Evolutionary conservation across 1,284 basidiomycete genomes (phyloP), one percentile per base, ranked within the genome.

Genomic region (Singerocomus inundabilis): DNA sequence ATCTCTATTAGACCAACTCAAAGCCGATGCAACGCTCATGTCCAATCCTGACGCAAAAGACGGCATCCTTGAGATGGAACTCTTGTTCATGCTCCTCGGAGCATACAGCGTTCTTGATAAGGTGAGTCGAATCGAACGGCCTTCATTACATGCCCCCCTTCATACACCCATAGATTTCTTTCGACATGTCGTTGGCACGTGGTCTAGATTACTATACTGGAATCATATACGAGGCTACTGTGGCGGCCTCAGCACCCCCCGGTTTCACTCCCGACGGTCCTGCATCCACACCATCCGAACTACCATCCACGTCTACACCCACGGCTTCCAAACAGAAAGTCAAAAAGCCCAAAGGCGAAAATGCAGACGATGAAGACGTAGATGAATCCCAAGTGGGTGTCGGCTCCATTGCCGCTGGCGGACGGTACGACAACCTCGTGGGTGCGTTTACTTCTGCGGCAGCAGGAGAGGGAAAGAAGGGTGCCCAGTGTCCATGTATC

Each of bases 161-260:
- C 36, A 59, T 26, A 35, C 13, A 12, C 41, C 16, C 29, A 18
- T 58, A 93, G 89, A 82, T 98, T 64, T 95, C 92, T 8, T 98
- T 99, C 67, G 96, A 99, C 71, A 82, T 99, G 60, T 96, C 93
- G 8, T 82, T 99, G 21, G 97, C 97, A 8, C 86, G 97, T 31
- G 96, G 96, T 24, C 80, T 99, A 32, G 97, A 99, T 71, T 99
- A 99, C 73, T 98, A 99, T 74, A 99, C 96, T 1, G 96, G 97
- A 34, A 86, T 99, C 64, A 99, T 99, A 68, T 98, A 98, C 75
- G 97, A 99, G 72, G 97, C 93, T 35, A 82, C 94, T 60, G 91
- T 93, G 24, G 92, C 92, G 61, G 91, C 85, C 1, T 98, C 94
- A 9, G 94, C 95, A 0, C 94, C 96, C 1, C 93, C 96, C 1